Evolutionary conservation across 768 basidiomycete genomes (phyloP), one percentile per base, ranked within the genome.

Genomic region (Russula emetica): DNA sequence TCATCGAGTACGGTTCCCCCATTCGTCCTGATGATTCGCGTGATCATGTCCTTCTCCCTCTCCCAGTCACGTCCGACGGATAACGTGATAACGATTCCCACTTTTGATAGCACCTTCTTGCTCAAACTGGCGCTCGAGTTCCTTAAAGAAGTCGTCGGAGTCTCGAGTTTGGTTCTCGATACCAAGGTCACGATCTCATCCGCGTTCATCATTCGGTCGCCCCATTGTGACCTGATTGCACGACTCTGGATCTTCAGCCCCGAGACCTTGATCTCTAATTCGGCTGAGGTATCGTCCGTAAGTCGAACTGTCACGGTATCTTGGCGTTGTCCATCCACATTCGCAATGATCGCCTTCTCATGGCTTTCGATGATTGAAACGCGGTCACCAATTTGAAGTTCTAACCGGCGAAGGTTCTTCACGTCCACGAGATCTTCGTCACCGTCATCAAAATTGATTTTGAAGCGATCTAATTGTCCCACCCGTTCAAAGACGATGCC

Each of bases 381-480:
- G 57, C 81, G 74, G 69, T 92, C 91, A 10, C 83, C 86, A 7
- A 75, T 71, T 32, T 72, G 72, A 34, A 88, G 73, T 38, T 80
- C 75, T 68, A 78, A 79, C 7, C 70, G 70, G 34, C 90, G 83
- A 71, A 92, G 76, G 42, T 84, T 77, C 26, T 79, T 76, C 18
- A 83, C 66, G 32, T 76, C 78, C 42, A 90, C 76, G 2, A 71
- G 71, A 22, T 76, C 80, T 22, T 79, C 72, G 2, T 79, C 80
- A 3, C 70, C 74, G 70, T 92, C 90, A 69, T 92, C 90, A 70
- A 91, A 93, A n/a, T 75, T 74, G 68, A 93, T 72, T 30, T 69
- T 56, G 72, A 83, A 87, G 45, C 66, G 71, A 69, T 71, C 36
- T 69, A 70, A 30, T 70, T 71, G 28, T 52, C 69, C 26, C 67